phyloP scores from a whole-genome alignment of 805 yeast species.

The Candida stauntonica region DNA sequence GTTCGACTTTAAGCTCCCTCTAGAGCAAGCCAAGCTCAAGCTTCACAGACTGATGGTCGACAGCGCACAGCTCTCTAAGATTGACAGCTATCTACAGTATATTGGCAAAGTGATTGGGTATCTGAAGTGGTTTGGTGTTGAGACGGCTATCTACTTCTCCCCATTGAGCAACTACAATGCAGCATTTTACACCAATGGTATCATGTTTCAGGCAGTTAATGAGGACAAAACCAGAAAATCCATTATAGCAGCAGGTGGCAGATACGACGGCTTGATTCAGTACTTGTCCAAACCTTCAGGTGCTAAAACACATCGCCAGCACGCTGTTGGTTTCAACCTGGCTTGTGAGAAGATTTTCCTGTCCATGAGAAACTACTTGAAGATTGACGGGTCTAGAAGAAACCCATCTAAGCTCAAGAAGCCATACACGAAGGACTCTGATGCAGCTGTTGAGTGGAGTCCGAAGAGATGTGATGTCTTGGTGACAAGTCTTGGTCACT shows the following conservation, averaged over 20 bases:
- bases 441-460: slow-evolving; percentile 40
- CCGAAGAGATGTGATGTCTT: slow-evolving; percentile 76
- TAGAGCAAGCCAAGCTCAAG: slow-evolving; percentile 58
- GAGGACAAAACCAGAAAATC: slow-evolving; percentile 45
- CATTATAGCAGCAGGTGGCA: slow-evolving; percentile 85
- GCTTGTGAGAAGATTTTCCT: slow-evolving; percentile 65
- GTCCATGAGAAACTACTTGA: slow-evolving; percentile 45
- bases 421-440: slow-evolving; percentile 31
- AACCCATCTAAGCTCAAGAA: slow-evolving; percentile 35
- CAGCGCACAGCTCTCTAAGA: slow-evolving; percentile 54
- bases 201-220: slow-evolving; percentile 84
- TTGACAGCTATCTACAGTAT: slow-evolving; percentile 61
- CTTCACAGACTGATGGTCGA: slow-evolving; percentile 71
- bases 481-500: slow-evolving; percentile 61
- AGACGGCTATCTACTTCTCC: slow-evolving; percentile 53
- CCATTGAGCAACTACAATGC: slow-evolving; percentile 85
- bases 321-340: slow-evolving; percentile 84
- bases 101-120: slow-evolving; percentile 54
- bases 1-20: slow-evolving; percentile 72
- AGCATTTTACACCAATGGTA: slow-evolving; percentile 70
- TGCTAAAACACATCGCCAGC: slow-evolving; percentile 33
- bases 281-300: slow-evolving; percentile 57
- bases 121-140: slow-evolving; percentile 55
- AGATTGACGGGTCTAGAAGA: slow-evolving; percentile 28
- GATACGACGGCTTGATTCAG: slow-evolving; percentile 74